A percentile compares a stretch with the other conserved stretches of the same genome.
These are phyloP conservation scores for Reticulascus tulasneorum DNA, from an alignment of 2,329 filamentous ascomycete species.

Conservation along the genomic window DNA sequence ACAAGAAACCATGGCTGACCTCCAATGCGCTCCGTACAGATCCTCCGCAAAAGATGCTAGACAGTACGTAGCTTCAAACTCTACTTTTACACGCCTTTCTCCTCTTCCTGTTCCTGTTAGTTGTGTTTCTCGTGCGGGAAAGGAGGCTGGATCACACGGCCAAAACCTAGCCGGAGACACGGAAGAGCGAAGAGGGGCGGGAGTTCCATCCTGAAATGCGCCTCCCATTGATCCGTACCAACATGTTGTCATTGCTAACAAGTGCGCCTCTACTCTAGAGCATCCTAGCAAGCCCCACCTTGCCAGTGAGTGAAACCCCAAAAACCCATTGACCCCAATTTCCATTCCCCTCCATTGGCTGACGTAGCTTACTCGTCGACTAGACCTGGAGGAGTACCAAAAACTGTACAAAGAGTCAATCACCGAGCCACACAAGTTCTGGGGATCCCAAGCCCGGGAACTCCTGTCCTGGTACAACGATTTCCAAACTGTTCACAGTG, in stretches of 20 bases:
- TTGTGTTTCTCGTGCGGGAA: no score
- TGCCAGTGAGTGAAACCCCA: slow-evolving; percentile 45
- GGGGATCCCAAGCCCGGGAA: slow-evolving; percentile 80
- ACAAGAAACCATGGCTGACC: slow-evolving; percentile 3
- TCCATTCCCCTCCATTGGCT: slow-evolving; percentile 5
- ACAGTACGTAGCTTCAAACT: no score
- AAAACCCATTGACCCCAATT: slow-evolving; percentile 15
- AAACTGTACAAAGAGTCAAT: slow-evolving; percentile 79
- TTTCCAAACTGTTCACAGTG: slow-evolving; percentile 83
- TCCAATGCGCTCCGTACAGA: slow-evolving; percentile 40
- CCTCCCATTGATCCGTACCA: no score
- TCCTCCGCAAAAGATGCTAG: slow-evolving; percentile 63
- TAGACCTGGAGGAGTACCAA: slow-evolving; percentile 65
- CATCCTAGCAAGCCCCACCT: slow-evolving; percentile 68
- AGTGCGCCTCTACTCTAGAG: slow-evolving; percentile 42
- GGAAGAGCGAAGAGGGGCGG: no score
- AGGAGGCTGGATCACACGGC: no score
- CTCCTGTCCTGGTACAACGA: slow-evolving; percentile 86
- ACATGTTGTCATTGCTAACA: slow-evolving; percentile 22
- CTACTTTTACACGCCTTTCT: no score
- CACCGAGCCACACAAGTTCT: slow-evolving; percentile 83
- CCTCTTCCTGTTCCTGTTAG: no score
- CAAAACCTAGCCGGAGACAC: no score
- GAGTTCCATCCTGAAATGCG: no score
- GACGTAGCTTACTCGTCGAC: slow-evolving; percentile 6